These are phyloP conservation scores for Botrytis medusae DNA, from an alignment of 2,329 filamentous ascomycete genomes.

Conservation along the genomic window DNA sequence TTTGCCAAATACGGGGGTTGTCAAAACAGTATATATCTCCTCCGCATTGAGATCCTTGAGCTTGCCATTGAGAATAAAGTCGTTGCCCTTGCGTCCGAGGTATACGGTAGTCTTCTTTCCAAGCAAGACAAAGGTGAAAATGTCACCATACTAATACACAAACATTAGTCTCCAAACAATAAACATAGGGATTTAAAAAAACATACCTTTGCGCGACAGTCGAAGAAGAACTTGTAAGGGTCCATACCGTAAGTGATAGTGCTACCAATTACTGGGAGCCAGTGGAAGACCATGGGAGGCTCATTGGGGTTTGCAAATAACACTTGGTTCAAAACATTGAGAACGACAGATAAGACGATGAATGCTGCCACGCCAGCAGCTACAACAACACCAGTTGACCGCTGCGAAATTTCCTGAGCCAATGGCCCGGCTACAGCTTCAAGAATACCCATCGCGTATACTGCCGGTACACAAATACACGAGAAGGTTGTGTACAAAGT, in stretches of 20 bases:
- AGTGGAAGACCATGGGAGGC: constrained; percentile 78
- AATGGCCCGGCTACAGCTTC: constrained; percentile 35
- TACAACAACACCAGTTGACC: constrained; percentile 33
- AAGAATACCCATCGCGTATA: constrained; percentile 36
- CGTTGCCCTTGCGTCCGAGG: constrained; percentile 78
- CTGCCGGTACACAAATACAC: constrained; percentile 11
- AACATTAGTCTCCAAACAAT: constrained; percentile 23
- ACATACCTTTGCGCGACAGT: constrained; percentile 69
- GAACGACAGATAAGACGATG: constrained; percentile 58
- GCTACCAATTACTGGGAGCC: constrained; percentile 81
- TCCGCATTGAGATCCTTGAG: constrained; percentile 86
- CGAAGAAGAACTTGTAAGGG: constrained; percentile 81
- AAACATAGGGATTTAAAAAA: constrained; percentile 40
- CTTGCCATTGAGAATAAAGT: constrained; percentile 91
- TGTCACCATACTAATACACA: constrained; percentile 69
- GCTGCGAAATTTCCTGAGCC: constrained; percentile 35
- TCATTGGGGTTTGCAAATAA: constrained; percentile 80
- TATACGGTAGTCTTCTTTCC: constrained; percentile 89
- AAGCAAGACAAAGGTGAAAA: constrained; percentile 85
- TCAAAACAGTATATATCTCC: constrained; percentile 81
- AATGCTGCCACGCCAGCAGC: constrained; percentile 39
- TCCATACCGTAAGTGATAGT: constrained; percentile 95
- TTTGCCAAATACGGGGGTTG: constrained; percentile 71
- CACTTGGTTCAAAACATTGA: constrained; percentile 80
- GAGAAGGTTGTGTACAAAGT: background rate